Evolutionary conservation across 257 asterid species (phyloP).

Genomic region (Penstemon newberryi): DNA sequence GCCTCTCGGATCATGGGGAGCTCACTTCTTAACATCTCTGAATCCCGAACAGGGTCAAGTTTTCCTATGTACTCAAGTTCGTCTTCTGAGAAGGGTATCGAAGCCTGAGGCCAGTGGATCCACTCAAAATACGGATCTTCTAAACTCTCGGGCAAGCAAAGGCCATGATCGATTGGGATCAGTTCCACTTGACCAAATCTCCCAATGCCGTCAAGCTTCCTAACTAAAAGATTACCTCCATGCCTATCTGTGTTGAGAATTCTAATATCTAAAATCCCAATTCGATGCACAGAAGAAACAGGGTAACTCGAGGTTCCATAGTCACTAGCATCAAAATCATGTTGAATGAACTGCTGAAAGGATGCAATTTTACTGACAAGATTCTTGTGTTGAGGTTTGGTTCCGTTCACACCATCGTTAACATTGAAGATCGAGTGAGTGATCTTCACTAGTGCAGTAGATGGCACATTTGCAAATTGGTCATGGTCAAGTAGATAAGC

Average conservation of each 20-base stretch:
- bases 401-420: conserved; percentile 79
- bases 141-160: conserved; percentile 86
- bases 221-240: conserved; percentile 91
- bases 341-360: conserved; percentile 74
- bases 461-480: conserved; percentile 90
- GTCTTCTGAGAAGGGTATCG: conserved; percentile 89
- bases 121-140: conserved; percentile 98
- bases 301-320: conserved; percentile 96
- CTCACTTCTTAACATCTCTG: conserved; percentile 76
- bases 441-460: conserved; percentile 88
- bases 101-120: conserved; percentile 99
- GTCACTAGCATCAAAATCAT: conserved; percentile 95
- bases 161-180: conserved; percentile 94
- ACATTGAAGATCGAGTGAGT: conserved; percentile 83
- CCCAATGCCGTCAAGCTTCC: conserved; percentile 81
- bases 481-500: conserved; percentile 88
- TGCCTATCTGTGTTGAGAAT: conserved; percentile 95
- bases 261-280: conserved; percentile 94
- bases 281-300: conserved; percentile 83
- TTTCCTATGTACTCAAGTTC: conserved; percentile 77
- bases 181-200: conserved; percentile 86
- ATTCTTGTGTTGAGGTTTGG: conserved; percentile 54
- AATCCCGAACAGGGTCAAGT: conserved; percentile 72
- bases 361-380: conserved; percentile 94
- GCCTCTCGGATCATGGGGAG: conserved; percentile 95